A percentile compares a stretch with the other conserved stretches of the same genome.
Conservation (phyloP, 225 moss, liverwort and hornwort genomes). For the Anthoceros angustus region DNA sequence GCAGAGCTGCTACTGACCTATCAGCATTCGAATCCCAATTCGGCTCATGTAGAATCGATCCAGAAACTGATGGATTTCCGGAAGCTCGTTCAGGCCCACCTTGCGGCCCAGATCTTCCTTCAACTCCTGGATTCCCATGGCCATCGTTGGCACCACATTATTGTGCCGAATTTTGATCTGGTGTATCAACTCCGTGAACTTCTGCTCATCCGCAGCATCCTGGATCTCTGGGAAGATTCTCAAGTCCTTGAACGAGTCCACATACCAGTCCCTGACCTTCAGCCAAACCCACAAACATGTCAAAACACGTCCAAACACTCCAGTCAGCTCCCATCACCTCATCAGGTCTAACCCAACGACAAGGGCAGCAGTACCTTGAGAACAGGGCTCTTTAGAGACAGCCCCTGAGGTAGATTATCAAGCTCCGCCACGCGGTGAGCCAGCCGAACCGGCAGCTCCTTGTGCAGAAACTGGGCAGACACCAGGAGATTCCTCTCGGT, state of each 20-base stretch:
- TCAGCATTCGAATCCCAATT: conserved; percentile 87
- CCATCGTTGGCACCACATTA: conserved; percentile 93
- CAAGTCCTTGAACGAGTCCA: conserved; percentile 76
- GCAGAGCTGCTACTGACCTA: conserved; percentile 29
- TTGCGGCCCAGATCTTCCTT: conserved; percentile 67
- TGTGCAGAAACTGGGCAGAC: conserved; percentile 84
- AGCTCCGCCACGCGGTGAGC: conserved; percentile 90
- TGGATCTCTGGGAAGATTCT: conserved; percentile 56
- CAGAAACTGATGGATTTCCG: conserved; percentile 82
- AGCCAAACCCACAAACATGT: neutral
- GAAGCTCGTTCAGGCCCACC: conserved; percentile 72
- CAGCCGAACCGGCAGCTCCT: conserved; percentile 72
- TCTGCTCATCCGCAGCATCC: conserved; percentile 45
- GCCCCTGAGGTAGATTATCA: conserved; percentile 59
- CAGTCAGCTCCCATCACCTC: too few relatives aligned
- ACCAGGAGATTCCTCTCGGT: conserved; percentile 49
- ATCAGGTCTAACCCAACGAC: neutral
- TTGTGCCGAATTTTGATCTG: conserved; percentile 81
- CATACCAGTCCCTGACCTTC: conserved; percentile 89
- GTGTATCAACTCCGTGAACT: conserved; percentile 57
- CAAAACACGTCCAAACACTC: neutral
- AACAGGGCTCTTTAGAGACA: conserved; percentile 65
- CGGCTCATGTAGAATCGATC: conserved; percentile 87
- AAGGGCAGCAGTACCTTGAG: conserved; percentile 40
- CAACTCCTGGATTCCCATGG: conserved; percentile 85